Percentiles rank a stretch among this genome's conserved stretches.
phyloP scores from a whole-genome alignment of 116 monocot species.

The Trichopus zeylanicus region DNA sequence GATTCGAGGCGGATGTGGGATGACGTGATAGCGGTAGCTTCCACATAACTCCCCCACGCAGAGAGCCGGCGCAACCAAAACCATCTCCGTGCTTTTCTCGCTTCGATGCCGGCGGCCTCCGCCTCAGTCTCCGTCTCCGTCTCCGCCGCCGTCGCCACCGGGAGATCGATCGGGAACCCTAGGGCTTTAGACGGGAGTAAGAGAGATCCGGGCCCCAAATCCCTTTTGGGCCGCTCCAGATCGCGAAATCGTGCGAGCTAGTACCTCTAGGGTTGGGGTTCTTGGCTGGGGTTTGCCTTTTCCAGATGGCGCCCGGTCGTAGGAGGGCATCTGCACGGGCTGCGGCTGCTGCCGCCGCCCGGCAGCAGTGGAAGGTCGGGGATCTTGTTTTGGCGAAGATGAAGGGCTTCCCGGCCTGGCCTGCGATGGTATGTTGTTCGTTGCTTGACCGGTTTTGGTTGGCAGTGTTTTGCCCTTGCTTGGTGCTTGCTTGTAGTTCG shows the following conservation, averaged over 20 bases:
- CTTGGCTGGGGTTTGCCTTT: not conserved
- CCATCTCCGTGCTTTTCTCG: too few species aligned
- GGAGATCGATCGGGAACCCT: not conserved
- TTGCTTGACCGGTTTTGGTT: not conserved
- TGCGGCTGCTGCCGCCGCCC: slow-evolving; percentile 48
- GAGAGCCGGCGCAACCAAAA: too few species aligned
- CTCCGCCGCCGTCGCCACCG: not conserved
- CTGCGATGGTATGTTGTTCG: slow-evolving; percentile 56
- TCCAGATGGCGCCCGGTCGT: slow-evolving; percentile 57
- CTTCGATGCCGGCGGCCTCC: not conserved
- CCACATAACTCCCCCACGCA: too few species aligned
- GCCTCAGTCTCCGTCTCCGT: not conserved
- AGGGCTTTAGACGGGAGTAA: not conserved
- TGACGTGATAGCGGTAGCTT: too few species aligned
- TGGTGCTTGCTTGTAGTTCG: not conserved
- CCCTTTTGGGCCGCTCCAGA: slow-evolving; percentile 1
- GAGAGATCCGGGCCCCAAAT: slow-evolving; percentile 2
- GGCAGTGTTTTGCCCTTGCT: not conserved
- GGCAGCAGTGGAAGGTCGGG: slow-evolving; percentile 82
- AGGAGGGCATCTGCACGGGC: slow-evolving; percentile 46
- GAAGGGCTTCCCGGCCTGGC: slow-evolving; percentile 99
- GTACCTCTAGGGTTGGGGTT: slow-evolving; percentile 12
- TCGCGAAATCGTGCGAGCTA: slow-evolving; percentile 25
- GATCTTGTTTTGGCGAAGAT: slow-evolving; percentile 98
- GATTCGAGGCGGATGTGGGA: too few species aligned